Evolutionary conservation across 345 rosid genomes (phyloP), one percentile per base, ranked within the genome.

Genomic region (Populus simonii): DNA sequence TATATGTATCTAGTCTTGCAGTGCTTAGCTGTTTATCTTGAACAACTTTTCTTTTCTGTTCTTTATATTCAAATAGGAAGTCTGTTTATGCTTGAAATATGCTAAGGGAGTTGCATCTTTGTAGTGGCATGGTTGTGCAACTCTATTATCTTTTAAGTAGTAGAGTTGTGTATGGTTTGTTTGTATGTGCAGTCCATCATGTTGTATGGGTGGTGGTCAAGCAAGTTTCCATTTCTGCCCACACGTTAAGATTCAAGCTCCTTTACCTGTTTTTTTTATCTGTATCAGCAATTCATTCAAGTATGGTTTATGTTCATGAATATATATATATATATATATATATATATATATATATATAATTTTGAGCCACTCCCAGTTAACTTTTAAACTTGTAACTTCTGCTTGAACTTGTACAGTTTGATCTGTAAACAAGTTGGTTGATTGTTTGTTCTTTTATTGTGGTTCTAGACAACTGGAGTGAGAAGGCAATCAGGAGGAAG

Each of bases 401-500:
- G 17, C 39, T 47, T 66, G 75, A 27, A 15, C 22, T 5, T 74
- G 23, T 63, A 0, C 3, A 74, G 57, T 35, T 43, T 74, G 20
- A 59, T 74, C 6, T 25, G 45, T n/a, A 27, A 25, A 39, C 15
- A 2, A 16, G 22, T 3, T 15, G 35, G 45, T 69, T 43, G 61
- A 31, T 41, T 7, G 22, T 68, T 0, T n/a, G n/a, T 22, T n/a
- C 3, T 16, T 76, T 45, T 35, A 38, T 71, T 76, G 31, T 55
- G 62, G 41, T 61, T 83, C 16, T 57, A 96, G 99, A 92, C 75
- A 96, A 96, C 88, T 96, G 99, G 98, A 94, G 97, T 80, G 93
- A 80, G 84, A 96, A 96, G 89, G 98, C 98, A 10, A 94, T 96
- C 80, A 76, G 98, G 79, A 90, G 99, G 78, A 96, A 96, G 93